A percentile compares a stretch with the other conserved stretches of the same genome.
These are phyloP conservation scores for Diaporthe destruens DNA, from an alignment of 2,329 filamentous ascomycete genomes.

Conservation along the genomic window DNA sequence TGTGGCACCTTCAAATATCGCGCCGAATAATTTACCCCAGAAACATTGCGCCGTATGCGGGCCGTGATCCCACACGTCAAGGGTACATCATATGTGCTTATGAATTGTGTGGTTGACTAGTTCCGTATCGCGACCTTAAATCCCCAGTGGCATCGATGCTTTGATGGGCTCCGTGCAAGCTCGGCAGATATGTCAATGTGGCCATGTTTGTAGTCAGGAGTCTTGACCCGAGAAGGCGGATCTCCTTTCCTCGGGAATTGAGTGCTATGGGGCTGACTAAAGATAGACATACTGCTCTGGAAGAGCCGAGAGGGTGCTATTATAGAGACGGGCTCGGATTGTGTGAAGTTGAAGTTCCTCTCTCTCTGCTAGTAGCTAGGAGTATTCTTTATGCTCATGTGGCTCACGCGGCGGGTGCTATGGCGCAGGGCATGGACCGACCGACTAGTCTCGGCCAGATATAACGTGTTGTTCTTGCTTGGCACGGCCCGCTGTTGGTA, in stretches of 20 bases:
- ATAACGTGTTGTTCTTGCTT: background rate
- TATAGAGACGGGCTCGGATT: background rate
- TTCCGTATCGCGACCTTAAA: background rate
- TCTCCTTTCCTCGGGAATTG: too few relatives aligned
- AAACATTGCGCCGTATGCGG: background rate
- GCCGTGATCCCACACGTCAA: background rate
- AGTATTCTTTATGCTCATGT: background rate
- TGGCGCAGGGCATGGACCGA: background rate
- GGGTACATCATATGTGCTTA: background rate
- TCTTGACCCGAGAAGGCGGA: background rate
- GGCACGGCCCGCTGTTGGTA: background rate
- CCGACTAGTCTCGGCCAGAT: too few relatives aligned
- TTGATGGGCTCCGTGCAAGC: background rate
- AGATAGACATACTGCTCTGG: background rate
- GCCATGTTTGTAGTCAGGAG: background rate
- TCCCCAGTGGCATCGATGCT: background rate
- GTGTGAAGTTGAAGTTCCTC: rapidly evolving
- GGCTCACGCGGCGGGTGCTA: background rate
- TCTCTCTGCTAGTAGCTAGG: background rate
- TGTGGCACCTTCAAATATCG: background rate
- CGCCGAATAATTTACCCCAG: background rate
- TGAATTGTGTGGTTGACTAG: background rate
- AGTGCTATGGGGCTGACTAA: background rate
- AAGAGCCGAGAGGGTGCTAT: background rate
- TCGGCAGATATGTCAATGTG: background rate